Evolutionary conservation across 495 filamentous ascomycete species (phyloP), one percentile per base, ranked within the genome.

Genomic region (Copromyces sp.): DNA sequence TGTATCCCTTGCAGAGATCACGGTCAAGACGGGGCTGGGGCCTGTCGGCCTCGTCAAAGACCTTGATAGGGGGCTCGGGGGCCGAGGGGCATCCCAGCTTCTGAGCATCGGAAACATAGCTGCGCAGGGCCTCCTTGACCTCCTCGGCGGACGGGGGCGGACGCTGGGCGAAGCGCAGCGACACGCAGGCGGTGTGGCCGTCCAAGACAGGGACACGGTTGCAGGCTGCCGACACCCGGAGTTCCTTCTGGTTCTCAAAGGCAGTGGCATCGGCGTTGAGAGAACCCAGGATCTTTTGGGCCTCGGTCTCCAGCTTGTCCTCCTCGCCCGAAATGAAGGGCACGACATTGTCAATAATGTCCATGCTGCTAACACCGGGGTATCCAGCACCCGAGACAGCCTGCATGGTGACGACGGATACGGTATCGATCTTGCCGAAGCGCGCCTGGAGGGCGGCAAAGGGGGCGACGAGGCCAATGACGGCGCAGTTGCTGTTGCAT

Each of bases 401-500:
- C 82, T 96, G 93, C 83, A 93, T 89, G n/a, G 93, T 96, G 69
- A 94, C 92, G 17, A 96, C 91, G 75, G 89, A 91, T 32, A 94
- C 91, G 76, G 87, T 82, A 76, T 91, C 88, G 72, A 96, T 88
- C 47, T 86, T 85, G 40, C 92, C 93, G 78, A 95, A 94, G 76
- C 87, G 86, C 44, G 90, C 87, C 80, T 93, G 89, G 42, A 96
- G 87, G 29, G 92, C 93, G 24, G 93, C 93, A 77, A 94, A 91
- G n/a, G 93, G 93, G 72, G 95, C 93, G 68, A 94, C 93, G 69
- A 95, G 86, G 20, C 93, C 93, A 77, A 95, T 95, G 70, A 95
- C 94, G 29, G 92, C 92, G 82, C 93, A 96, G 84, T 96, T 95
- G 71, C 92, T 94, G 83, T 95, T 95, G 85, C 92, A 95, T 53